Base-by-base conservation (phyloP, 2,329 filamentous ascomycete genomes). In the Didymella keratinophila region DNA sequence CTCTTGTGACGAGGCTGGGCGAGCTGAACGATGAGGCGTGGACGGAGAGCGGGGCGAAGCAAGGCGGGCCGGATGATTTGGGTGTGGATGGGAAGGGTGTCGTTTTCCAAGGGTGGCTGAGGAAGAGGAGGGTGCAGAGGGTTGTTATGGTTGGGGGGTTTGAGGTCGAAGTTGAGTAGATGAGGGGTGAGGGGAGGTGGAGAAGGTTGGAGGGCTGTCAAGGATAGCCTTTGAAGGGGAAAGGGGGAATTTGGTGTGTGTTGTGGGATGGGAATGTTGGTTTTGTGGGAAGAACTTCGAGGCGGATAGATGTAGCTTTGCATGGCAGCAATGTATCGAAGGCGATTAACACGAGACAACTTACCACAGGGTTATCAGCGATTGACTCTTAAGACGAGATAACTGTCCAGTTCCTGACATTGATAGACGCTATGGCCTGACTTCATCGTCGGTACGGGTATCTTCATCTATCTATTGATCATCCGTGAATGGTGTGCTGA, bases 11-110 rank as follows among this genome's bases (percentile, higher is more conserved):
- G 4, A 34, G 61, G 44, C 60, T 72, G 52, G 51, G 58, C 21
- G 61, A 64, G 47, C 52, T 73, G 56, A 60, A 54, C 36, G 41
- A 58, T 4, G 52, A 66, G 48, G 63, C 62, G 21, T 68, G 64
- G 67, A 50, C 14, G 4, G 62, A 63, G 51, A 60, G 57, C 42
- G 66, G 65, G 1, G 64, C 54, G 1, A 39, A 54, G 37, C 63
- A 52, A 14, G 65, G 65, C 0, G 67, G 66, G 0, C 2, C 36
- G 27, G 50, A 42, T 20, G 69, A 69, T 68, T 42, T 67, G 25
- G 70, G 69, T 1, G 62, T 54, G 3, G 62, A 68, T 58, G 67
- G 68, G 12, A 61, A 60, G 55, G 62, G 65, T 0, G 56, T 69
- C 21, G 68, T 71, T 18, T 62, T 62, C 39, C 59, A 63, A 56